These are phyloP conservation scores for Cylindrotheca fusiformis DNA, from an alignment of 108 stramenopile genomes.

Conservation along the genomic window DNA sequence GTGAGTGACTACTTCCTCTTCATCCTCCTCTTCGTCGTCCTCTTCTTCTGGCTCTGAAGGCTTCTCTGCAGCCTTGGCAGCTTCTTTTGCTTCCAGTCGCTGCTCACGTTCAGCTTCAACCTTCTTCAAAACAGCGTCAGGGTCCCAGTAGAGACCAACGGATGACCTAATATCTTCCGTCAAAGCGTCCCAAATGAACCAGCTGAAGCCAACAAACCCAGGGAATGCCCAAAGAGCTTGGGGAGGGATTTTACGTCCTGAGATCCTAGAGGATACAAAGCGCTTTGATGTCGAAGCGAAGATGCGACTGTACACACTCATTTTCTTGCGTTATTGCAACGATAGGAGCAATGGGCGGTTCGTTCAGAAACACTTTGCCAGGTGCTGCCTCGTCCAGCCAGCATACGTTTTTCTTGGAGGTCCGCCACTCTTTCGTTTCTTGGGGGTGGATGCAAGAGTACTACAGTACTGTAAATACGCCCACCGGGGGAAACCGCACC, in stretches of 20 bases:
- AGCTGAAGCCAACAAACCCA: slow-evolving; percentile 15
- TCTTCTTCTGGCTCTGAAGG: slow-evolving; percentile 6
- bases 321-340: not conserved
- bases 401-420: too few species aligned
- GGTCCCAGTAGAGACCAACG: slow-evolving; percentile 31
- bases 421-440: too few species aligned
- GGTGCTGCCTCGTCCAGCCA: too few species aligned
- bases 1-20: slow-evolving; percentile 20
- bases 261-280: slow-evolving; percentile 5
- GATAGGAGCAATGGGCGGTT: too few species aligned
- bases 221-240: slow-evolving; percentile 27
- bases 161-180: slow-evolving; percentile 26
- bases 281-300: slow-evolving; percentile 26
- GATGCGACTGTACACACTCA: slow-evolving; percentile 23
- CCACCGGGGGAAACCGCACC: too few species aligned
- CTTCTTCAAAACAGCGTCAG: slow-evolving; percentile 24
- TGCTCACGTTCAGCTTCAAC: slow-evolving; percentile 29
- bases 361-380: too few species aligned
- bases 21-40: slow-evolving; percentile 8
- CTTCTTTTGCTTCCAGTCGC: slow-evolving; percentile 23
- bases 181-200: slow-evolving; percentile 36
- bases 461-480: too few species aligned
- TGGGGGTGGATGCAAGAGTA: too few species aligned
- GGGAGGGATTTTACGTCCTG: slow-evolving; percentile 2
- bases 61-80: slow-evolving; percentile 16